Percentiles rank a stretch among this genome's conserved stretches.
Conservation (phyloP, 1,284 basidiomycete genomes). For the Rhizoctonia solani region DNA sequence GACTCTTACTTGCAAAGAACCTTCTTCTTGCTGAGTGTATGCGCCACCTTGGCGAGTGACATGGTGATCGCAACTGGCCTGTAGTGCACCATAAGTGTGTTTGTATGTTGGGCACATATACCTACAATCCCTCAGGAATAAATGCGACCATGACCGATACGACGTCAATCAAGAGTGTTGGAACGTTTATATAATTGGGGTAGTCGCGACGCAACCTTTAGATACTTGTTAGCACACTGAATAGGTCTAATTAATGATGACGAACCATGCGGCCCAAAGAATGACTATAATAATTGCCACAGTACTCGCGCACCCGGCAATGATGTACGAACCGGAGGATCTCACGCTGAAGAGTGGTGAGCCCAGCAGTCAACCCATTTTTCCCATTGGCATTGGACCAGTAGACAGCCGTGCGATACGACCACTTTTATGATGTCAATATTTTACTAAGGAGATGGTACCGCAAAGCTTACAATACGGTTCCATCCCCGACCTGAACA, state of each 20-base stretch:
- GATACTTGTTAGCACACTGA: not conserved
- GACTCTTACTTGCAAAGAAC: slow-evolving; percentile 57
- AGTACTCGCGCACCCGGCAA: slow-evolving; percentile 42
- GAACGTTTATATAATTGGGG: slow-evolving; percentile 60
- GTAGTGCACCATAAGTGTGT: not conserved
- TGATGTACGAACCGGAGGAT: slow-evolving; percentile 52
- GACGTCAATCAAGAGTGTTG: slow-evolving; percentile 60
- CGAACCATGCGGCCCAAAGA: slow-evolving; percentile 58
- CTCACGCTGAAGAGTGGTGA: slow-evolving; percentile 49
- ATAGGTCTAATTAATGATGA: not conserved
- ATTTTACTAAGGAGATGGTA: not conserved
- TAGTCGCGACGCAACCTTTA: slow-evolving; percentile 49
- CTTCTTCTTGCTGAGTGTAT: slow-evolving; percentile 58
- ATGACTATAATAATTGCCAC: slow-evolving; percentile 61
- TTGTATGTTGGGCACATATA: not conserved
- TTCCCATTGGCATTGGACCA: slow-evolving; percentile 42
- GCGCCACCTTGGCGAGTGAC: slow-evolving; percentile 54
- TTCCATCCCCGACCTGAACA: slow-evolving; percentile 23
- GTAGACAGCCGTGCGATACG: slow-evolving; percentile 49
- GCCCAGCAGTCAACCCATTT: slow-evolving; percentile 26
- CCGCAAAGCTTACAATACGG: slow-evolving; percentile 45
- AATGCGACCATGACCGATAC: slow-evolving; percentile 67
- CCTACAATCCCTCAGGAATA: slow-evolving; percentile 55
- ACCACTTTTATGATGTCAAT: slow-evolving; percentile 40
- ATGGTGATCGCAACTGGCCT: slow-evolving; percentile 54